phyloP scores from a whole-genome alignment of 176 grass and related monocot genomes.

The maize (Zea mays) region Zm-B73-REFERENCE-NAM-5.0 NC_050097.1:221734501-221735000 shows the following conservation, averaged over 20 bases:
- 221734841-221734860: background rate
- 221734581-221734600: no score
- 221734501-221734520: background rate
- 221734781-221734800: background rate
- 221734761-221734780: background rate
- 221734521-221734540: no score
- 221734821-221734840: conserved; percentile 5
- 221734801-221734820: background rate
- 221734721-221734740: no score
- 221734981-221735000: conserved; percentile 65
- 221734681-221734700: no score
- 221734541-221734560: no score
- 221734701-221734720: no score
- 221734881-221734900: conserved; percentile 32
- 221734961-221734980: conserved; percentile 43
- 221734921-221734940: conserved; percentile 19
- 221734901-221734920: conserved; percentile 35
- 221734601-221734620: no score
- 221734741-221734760: no score
- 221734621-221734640: no score
- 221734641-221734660: no score
- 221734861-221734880: conserved; percentile 17
- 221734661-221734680: no score
- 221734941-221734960: conserved; percentile 1
- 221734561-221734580: no score